phyloP scores from a whole-genome alignment of 768 basidiomycete species.

The Kwoniella mangroviensis region DNA sequence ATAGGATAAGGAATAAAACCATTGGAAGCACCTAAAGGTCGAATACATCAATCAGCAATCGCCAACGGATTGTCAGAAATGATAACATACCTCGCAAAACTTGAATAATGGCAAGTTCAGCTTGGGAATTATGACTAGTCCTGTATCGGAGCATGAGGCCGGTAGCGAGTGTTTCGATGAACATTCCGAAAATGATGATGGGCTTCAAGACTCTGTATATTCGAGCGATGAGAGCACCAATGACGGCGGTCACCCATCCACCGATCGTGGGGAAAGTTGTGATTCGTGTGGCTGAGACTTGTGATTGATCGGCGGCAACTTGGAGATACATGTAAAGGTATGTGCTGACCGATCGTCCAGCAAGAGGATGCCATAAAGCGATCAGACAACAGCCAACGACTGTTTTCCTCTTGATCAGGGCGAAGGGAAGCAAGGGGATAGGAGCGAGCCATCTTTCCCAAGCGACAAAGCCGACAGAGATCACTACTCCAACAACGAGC shows the following conservation, averaged over 20 bases:
- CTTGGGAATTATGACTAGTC: slow-evolving; percentile 32
- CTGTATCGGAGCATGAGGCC: slow-evolving; percentile 56
- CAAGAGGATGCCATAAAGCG: slow-evolving; percentile 53
- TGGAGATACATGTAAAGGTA: slow-evolving; percentile 42
- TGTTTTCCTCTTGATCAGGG: slow-evolving; percentile 48
- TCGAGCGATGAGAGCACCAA: slow-evolving; percentile 40
- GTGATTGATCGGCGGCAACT: slow-evolving; percentile 43
- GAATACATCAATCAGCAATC: neutral
- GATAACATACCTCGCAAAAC: slow-evolving; percentile 34
- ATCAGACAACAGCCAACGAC: slow-evolving; percentile 50
- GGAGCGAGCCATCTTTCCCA: slow-evolving; percentile 54
- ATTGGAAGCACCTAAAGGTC: slow-evolving; percentile 24
- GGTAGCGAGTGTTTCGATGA: slow-evolving; percentile 41
- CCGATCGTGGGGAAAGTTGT: slow-evolving; percentile 35
- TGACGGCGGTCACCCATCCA: slow-evolving; percentile 36
- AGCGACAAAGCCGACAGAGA: slow-evolving; percentile 41
- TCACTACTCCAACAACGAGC: slow-evolving; percentile 43
- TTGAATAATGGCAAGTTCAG: slow-evolving; percentile 53
- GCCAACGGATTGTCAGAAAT: slow-evolving; percentile 8
- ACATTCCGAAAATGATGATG: slow-evolving; percentile 52
- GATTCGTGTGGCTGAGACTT: slow-evolving; percentile 33
- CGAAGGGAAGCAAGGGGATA: slow-evolving; percentile 55
- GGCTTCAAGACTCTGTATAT: slow-evolving; percentile 52
- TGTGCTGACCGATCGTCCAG: slow-evolving; percentile 35
- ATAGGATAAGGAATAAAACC: slow-evolving; percentile 53